phyloP scores from a whole-genome alignment of 2,329 filamentous ascomycete species.

The Stenocarpella maydis region DNA sequence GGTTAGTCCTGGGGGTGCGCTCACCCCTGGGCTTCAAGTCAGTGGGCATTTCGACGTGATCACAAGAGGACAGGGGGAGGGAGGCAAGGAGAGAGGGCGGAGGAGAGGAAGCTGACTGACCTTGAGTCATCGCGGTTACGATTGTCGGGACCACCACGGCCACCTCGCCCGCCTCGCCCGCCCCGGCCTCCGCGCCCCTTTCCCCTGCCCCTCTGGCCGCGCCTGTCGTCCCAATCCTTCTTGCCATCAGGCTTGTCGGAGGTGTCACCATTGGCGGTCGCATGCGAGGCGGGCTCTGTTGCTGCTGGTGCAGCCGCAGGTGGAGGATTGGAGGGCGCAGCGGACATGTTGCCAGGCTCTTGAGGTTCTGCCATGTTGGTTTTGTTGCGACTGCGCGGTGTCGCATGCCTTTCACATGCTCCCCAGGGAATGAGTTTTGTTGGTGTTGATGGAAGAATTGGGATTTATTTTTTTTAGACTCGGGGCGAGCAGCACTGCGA shows the following conservation, averaged over 20 bases:
- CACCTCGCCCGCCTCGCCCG: slow-evolving; percentile 15
- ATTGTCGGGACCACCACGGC: slow-evolving; percentile 15
- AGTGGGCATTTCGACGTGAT: background rate
- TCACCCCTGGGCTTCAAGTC: slow-evolving; percentile 17
- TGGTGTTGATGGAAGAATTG: background rate
- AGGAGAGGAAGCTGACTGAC: slow-evolving; percentile 6
- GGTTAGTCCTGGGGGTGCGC: slow-evolving; percentile 19
- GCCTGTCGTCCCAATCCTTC: slow-evolving; percentile 25
- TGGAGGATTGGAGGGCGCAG: slow-evolving; percentile 1
- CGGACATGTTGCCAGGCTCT: slow-evolving; percentile 9
- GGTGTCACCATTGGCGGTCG: slow-evolving; percentile 11
- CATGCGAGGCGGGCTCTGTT: background rate
- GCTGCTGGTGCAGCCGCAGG: background rate
- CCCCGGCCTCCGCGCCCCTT: slow-evolving; percentile 18
- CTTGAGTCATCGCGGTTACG: slow-evolving; percentile 28
- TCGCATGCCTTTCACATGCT: slow-evolving; percentile 32
- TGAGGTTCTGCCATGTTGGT: slow-evolving; percentile 32
- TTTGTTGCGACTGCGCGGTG: background rate
- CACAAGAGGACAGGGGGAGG: background rate
- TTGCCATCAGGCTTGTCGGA: slow-evolving; percentile 21
- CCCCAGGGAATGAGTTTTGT: background rate
- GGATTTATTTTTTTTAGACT: slow-evolving; percentile 17
- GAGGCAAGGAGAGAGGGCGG: background rate
- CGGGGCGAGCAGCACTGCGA: background rate
- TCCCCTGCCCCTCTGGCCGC: slow-evolving; percentile 12